These are phyloP conservation scores for Alternaria burnsii DNA, from an alignment of 2,329 filamentous ascomycete genomes.

Conservation along the genomic window DNA sequence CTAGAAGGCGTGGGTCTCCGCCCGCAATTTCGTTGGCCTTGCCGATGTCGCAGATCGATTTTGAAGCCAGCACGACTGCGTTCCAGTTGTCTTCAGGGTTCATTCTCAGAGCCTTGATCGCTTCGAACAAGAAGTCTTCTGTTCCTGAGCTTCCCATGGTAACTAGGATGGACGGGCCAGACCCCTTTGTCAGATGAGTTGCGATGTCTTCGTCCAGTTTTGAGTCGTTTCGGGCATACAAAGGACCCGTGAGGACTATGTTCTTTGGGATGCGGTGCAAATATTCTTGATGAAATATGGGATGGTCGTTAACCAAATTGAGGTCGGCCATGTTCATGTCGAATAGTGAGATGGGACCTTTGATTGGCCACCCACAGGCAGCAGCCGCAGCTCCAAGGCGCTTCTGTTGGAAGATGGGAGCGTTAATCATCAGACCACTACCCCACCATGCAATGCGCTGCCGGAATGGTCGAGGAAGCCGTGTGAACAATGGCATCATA, in stretches of 20 bases:
- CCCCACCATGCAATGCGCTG: constrained; percentile 38
- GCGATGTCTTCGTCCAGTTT: constrained; percentile 40
- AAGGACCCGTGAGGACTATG: constrained; percentile 42
- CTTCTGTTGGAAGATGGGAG: constrained; percentile 45
- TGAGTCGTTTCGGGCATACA: constrained; percentile 33
- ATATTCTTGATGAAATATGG: constrained; percentile 44
- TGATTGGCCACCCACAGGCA: constrained; percentile 38
- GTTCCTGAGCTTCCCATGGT: constrained; percentile 46
- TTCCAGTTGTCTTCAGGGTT: constrained; percentile 40
- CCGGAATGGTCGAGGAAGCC: constrained; percentile 40
- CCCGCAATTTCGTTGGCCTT: constrained; percentile 34
- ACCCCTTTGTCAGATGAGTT: constrained; percentile 33
- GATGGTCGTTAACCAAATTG: constrained; percentile 46
- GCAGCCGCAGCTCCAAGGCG: constrained; percentile 42
- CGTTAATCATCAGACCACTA: constrained; percentile 40
- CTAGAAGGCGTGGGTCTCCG: constrained; percentile 37
- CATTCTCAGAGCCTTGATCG: constrained; percentile 40
- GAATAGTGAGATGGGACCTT: constrained; percentile 43
- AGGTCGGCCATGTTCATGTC: constrained; percentile 49
- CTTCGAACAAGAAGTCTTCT: constrained; percentile 43
- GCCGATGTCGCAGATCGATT: constrained; percentile 42
- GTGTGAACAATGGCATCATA: constrained; percentile 43
- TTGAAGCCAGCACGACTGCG: constrained; percentile 41
- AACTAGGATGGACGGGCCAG: constrained; percentile 38
- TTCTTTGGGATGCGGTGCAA: constrained; percentile 39